Evolutionary conservation across 2,329 filamentous ascomycete genomes (phyloP).

Genomic region (Fusarium ambrosium): DNA sequence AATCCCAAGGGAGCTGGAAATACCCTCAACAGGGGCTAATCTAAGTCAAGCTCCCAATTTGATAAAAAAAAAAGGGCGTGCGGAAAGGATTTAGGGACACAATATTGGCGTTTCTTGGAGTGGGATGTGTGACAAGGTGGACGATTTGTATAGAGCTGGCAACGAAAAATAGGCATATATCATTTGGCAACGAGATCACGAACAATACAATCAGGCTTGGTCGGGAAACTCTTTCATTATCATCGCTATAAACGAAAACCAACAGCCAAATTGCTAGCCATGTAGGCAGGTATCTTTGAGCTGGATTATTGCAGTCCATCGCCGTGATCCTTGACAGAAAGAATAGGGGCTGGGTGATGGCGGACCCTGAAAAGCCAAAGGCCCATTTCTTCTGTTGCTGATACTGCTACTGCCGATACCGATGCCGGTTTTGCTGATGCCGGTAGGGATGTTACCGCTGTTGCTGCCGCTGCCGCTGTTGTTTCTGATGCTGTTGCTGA

Average conservation of each 20-base stretch:
- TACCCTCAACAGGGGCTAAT: conserved; percentile 80
- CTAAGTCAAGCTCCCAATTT: background rate
- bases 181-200: conserved; percentile 19
- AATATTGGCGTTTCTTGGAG: conserved; percentile 25
- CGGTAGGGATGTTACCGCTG: too few species aligned
- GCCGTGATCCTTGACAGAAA: background rate
- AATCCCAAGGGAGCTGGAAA: conserved; percentile 90
- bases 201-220: conserved; percentile 24
- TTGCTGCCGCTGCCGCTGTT: background rate
- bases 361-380: too few species aligned
- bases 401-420: too few species aligned
- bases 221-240: background rate
- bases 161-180: conserved; percentile 24
- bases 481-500: too few species aligned
- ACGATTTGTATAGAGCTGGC: conserved; percentile 9
- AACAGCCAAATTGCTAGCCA: too few species aligned
- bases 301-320: too few species aligned
- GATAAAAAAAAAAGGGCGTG: background rate
- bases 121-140: conserved; percentile 2
- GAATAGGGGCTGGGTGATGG: background rate
- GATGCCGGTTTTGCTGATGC: background rate
- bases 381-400: too few species aligned
- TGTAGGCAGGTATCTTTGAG: too few species aligned
- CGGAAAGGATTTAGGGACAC: background rate
- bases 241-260: too few species aligned